Base-by-base conservation (phyloP, 208 protist species). In the Crithidia brevicula region DNA sequence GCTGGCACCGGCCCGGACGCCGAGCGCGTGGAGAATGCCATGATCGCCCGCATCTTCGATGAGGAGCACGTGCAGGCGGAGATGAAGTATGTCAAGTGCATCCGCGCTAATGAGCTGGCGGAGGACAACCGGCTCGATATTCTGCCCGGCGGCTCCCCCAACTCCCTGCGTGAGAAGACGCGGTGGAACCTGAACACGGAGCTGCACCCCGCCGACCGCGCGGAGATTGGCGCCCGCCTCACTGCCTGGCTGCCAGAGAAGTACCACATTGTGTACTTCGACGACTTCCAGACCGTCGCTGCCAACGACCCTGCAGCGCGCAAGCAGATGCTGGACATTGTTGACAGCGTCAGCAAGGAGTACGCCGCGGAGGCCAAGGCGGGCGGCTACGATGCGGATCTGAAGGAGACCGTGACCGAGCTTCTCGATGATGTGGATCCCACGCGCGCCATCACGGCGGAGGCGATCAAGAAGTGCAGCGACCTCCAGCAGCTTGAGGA, bases 31-130 rank as follows among this genome's bases (percentile, higher is more conserved):
- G 81, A 94, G 79, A 89, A 94, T 72, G 71, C 74, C 4, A 78
- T 94, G 65, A 91, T 94, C 49, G 89, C 89, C 20, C 89, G 89
- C 63, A 86, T 94, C 61, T 91, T 89, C 69, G 89, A 94, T 63
- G 89, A 94, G 82, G 89, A 94, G 83, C 89, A 94, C 57, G 84
- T 94, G 60, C 85, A 94, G 79, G 85, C 89, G 11, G 86, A 94
- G 82, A 94, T 94, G 89, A 90, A 92, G 74, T 94, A 94, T 63
- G 89, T 94, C 20, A 94, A 94, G 86, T 92, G 86, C 74, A 91
- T 94, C 65, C 89, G 89, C 54, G 89, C 89, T 23, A 94, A 94
- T 60, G 89, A 94, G 74, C 67, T 94, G 28, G 89, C 89, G 13
- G 89, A 94, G 78, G 89, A 94, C 71, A 94, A 94, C 73, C 85